Base-by-base conservation (phyloP, 106 monocot species). In the Dactylorhiza incarnata region DNA sequence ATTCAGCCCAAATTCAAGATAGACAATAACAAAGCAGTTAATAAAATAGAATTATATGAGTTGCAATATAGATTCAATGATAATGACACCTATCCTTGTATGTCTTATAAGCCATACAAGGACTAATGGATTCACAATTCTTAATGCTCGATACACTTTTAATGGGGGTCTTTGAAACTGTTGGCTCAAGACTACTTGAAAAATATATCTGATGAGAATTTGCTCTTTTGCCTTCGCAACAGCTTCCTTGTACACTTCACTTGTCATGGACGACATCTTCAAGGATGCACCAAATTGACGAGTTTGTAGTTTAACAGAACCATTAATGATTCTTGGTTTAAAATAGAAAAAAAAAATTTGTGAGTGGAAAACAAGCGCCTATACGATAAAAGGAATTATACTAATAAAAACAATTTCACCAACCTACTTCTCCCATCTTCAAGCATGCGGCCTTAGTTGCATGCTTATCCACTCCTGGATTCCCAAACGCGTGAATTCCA, bases 51-150 rank as follows among this genome's bases (percentile, higher is more conserved):
- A n/a, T n/a, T n/a, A n/a, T n/a, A n/a, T n/a, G n/a, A n/a, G n/a
- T n/a, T n/a, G n/a, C n/a, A n/a, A n/a, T n/a, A n/a, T n/a, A n/a
- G n/a, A n/a, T n/a, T n/a, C n/a, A n/a, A n/a, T n/a, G n/a, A n/a
- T n/a, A n/a, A n/a, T n/a, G n/a, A n/a, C n/a, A n/a, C n/a, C n/a
- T n/a, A n/a, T n/a, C n/a, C n/a, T n/a, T n/a, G n/a, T n/a, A n/a
- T n/a, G n/a, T n/a, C n/a, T n/a, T n/a, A 73, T 97, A 97, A 58
- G 86, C 75, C 91, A 97, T 93, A 83, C 91, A 89, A n/a, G 93
- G 93, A 79, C 96, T 97, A n/a, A n/a, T 63, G 96, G 93, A 81
- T 97, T 97, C 63, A 97, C 96, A 20, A 93, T 82, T 78, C 96
- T 87, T 48, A 97, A 78, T 73, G 96, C 81, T 74, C 96, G 87